phyloP scores from a whole-genome alignment of 495 filamentous ascomycete species.

The Lepraria neglecta region DNA sequence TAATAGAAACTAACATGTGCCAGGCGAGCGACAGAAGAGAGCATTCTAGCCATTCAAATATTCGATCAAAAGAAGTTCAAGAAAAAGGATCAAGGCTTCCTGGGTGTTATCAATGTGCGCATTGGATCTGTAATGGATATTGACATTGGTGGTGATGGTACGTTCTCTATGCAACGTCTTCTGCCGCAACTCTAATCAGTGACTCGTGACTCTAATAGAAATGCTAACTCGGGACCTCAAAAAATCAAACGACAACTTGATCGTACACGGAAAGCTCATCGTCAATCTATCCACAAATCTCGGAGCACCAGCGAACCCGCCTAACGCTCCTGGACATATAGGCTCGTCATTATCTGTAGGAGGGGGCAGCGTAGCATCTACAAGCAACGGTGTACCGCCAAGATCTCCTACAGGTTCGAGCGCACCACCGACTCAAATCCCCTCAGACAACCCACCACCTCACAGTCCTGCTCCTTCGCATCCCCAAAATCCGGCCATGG shows the following conservation, averaged over 20 bases:
- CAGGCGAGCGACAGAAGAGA: constrained; percentile 84
- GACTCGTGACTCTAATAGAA: constrained; percentile 42
- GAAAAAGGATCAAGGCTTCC: constrained; percentile 99
- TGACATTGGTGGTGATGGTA: constrained; percentile 85
- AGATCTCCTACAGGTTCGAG: constrained; percentile 24
- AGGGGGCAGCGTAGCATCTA: constrained; percentile 21
- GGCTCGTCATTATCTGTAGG: constrained; percentile 25
- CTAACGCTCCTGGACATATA: constrained; percentile 35
- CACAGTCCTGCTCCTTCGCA: constrained; percentile 36
- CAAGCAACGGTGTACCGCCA: constrained; percentile 25
- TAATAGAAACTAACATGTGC: constrained; percentile 9
- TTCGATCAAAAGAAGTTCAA: constrained; percentile 99
- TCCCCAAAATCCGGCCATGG: constrained; percentile 36
- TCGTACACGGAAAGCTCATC: constrained; percentile 96
- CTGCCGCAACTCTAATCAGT: not conserved
- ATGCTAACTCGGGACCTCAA: constrained; percentile 99
- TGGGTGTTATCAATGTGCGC: constrained; percentile 94
- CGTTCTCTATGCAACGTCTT: constrained; percentile 29
- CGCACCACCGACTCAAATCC: constrained; percentile 14
- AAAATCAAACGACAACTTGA: constrained; percentile 95
- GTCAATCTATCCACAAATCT: constrained; percentile 92
- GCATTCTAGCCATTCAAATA: constrained; percentile 94
- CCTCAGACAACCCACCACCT: constrained; percentile 29
- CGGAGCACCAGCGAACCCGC: constrained; percentile 44
- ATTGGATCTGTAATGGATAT: constrained; percentile 91